Evolutionary conservation across 495 filamentous ascomycete species (phyloP), one percentile per base, ranked within the genome.

Genomic region (Penicillium canariense): DNA sequence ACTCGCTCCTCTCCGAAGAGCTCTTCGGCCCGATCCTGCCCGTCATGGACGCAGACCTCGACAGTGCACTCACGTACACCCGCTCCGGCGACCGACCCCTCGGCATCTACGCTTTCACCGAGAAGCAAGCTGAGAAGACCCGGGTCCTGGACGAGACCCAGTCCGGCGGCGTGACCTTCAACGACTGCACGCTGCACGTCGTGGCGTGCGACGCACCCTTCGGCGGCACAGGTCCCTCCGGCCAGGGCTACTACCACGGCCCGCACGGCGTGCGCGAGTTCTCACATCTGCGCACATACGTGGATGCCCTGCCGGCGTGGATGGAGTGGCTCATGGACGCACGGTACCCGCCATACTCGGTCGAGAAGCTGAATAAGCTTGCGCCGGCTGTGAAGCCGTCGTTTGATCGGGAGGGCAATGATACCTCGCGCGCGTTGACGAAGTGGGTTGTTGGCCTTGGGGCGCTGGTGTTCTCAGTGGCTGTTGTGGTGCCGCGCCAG

Each of bases 11-110:
- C 54, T 64, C 70, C 52, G 83, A 91, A 35, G 92, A 97, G 72
- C 81, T 85, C 30, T 97, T 96, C 65, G 92, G 91, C 3, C 90
- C 92, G 1, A 79, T 96, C 43, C 86, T 92, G 35, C 83, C 88
- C 44, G 78, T 95, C 46, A 67, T 89, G 12, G 79, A 85, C 4
- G 82, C 88, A 36, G 69, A 82, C 31, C 77, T 93, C 4, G 84
- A 92, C 56, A 79, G 88, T 32, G 90, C 89, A 25, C 84, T 94
- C 62, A 72, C 71, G 35, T 77, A 85, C 46, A 85, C 87, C 23
- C 84, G 87, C 49, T 59, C 67, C 38, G 81, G 91, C 8, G 81
- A 89, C 58, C 10, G 87, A 84, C 15, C 77, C 0, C 60, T 96
- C 12, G 82, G 81, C 4, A 73, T 95, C 34, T 92, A 89, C 60